Conservation (phyloP, 106 monocot species). For the Acanthochlamys bracteata region DNA sequence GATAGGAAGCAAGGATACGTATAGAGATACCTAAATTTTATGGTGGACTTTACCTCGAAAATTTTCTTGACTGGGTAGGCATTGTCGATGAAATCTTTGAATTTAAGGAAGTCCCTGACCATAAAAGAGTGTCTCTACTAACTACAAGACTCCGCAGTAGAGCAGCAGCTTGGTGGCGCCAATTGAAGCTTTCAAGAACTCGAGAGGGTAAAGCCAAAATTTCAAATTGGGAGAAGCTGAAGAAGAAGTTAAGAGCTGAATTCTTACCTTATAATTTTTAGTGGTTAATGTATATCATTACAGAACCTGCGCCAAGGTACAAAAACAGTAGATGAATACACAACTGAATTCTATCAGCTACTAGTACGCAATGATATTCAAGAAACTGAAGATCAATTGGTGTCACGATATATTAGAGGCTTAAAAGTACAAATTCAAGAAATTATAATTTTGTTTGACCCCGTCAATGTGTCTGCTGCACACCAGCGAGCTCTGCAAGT, state of each 20-base stretch:
- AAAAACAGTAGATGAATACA: constrained; percentile 7
- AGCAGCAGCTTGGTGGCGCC: constrained; percentile 7
- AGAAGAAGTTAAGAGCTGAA: too few species aligned
- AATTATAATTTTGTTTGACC: too few species aligned
- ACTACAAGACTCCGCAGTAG: not conserved
- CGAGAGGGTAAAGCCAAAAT: too few species aligned
- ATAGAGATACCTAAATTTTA: constrained; percentile 4
- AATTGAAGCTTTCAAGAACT: not conserved
- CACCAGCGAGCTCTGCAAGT: too few species aligned
- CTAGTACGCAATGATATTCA: too few species aligned
- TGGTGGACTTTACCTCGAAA: not conserved
- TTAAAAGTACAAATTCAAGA: too few species aligned
- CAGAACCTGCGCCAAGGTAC: constrained; percentile 1
- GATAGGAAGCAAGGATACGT: not conserved
- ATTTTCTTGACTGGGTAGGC: constrained; percentile 14
- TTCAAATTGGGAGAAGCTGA: too few species aligned
- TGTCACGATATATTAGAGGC: too few species aligned
- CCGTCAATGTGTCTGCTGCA: too few species aligned
- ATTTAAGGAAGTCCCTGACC: not conserved
- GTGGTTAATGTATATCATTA: not conserved
- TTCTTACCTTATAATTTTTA: not conserved
- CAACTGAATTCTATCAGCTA: constrained; percentile 1
- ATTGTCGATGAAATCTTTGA: too few species aligned
- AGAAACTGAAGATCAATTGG: too few species aligned
- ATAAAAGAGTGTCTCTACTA: not conserved